These are phyloP conservation scores for Peronospora farinosa DNA, from an alignment of 352 stramenopile species.

Conservation along the genomic window DNA sequence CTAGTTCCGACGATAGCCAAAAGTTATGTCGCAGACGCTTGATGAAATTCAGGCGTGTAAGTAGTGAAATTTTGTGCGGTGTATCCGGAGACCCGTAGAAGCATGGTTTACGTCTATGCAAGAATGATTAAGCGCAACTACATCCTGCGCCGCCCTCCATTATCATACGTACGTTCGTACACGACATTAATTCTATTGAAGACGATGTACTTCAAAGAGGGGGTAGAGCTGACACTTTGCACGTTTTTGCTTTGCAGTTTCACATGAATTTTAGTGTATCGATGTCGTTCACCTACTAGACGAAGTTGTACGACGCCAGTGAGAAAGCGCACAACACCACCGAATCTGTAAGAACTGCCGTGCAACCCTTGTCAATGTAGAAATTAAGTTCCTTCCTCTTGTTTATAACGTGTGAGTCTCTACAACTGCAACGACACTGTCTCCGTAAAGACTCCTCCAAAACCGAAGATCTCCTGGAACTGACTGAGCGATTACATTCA, in stretches of 20 bases:
- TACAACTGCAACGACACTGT: constrained; percentile 82
- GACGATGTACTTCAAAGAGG: background rate
- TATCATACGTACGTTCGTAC: constrained; percentile 69
- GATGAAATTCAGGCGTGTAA: constrained; percentile 23
- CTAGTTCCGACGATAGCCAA: constrained; percentile 13
- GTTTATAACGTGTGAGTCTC: constrained; percentile 65
- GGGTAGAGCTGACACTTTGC: constrained; percentile 2
- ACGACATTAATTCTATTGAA: no score
- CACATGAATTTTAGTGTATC: constrained; percentile 65
- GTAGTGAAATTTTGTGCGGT: constrained; percentile 28
- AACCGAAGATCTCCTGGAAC: constrained; percentile 83
- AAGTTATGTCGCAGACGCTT: constrained; percentile 17
- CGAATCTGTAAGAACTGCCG: constrained; percentile 83
- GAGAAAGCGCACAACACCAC: constrained; percentile 90
- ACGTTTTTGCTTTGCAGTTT: no score
- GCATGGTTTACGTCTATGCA: constrained; percentile 60
- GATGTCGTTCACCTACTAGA: constrained; percentile 69
- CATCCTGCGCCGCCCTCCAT: constrained; percentile 61
- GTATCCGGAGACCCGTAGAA: constrained; percentile 72
- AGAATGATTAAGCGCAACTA: constrained; percentile 86
- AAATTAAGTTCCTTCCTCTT: constrained; percentile 81
- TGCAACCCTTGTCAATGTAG: constrained; percentile 81
- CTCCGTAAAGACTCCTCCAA: constrained; percentile 90
- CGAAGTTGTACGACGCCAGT: constrained; percentile 78
- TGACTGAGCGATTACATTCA: constrained; percentile 46